Evolutionary conservation across 768 basidiomycete genomes (phyloP), one percentile per base, ranked within the genome.

Genomic region (Leccinum subgranulosum): DNA sequence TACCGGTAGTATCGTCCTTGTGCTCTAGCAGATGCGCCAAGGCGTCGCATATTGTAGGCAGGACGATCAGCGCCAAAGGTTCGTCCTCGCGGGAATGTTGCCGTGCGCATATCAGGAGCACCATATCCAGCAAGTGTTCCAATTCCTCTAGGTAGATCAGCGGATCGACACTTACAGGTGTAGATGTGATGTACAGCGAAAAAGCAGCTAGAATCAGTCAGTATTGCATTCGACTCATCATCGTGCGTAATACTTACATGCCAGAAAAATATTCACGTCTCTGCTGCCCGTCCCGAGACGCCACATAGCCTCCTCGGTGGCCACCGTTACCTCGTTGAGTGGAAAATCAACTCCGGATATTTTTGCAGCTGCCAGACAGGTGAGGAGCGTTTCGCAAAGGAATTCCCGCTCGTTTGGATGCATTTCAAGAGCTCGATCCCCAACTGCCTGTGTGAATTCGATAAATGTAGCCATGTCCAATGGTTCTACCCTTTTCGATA

Each of bases 41-140:
- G 11, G 80, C 85, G 31, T 65, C 60, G 58, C 83, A 88, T 54
- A 90, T 68, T 15, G 72, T 68, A 9, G 83, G 77, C 49, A 76
- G 76, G 10, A 80, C 69, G 28, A 85, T 61, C 47, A 86, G 61
- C 10, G 81, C 81, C 25, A 87, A 71, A 2, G 80, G 72, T 57
- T 81, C 81, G 28, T 83, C 77, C 34, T 81, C 79, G 27, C 69
- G 75, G n/a, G 69, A 33, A 55, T 79, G 77, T 43, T 79, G 70
- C 25, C 70, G 74, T n/a, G 76, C 73, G 31, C 83, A 63, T 34
- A 84, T 79, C 36, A 82, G 69, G 6, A 84, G 61, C 6, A 84
- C 63, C 1, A 74, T 69, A 53, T 84, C 81, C 28, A 80, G 69
- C 52, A 90, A 66, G 64, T 80, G 76, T 47, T 81, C 74, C 57